Evolutionary conservation across 768 basidiomycete species (phyloP).

Genomic region (Daedaleopsis nitida): DNA sequence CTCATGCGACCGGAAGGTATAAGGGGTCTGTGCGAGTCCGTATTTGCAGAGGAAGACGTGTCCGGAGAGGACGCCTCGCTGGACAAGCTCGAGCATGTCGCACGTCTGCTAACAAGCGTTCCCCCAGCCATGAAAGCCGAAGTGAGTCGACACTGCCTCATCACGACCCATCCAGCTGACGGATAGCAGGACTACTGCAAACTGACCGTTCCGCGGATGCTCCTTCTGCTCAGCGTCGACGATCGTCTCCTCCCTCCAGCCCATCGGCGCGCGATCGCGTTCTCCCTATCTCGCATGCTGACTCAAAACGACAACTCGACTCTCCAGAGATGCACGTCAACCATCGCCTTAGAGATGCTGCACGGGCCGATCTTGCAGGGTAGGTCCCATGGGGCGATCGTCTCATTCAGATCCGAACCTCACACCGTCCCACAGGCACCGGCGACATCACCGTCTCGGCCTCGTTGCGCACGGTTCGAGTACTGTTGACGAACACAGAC

Average conservation of each 20-base stretch:
- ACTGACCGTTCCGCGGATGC: constrained; percentile 54
- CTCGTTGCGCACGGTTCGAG: constrained; percentile 53
- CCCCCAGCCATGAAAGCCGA: constrained; percentile 57
- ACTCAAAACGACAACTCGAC: constrained; percentile 36
- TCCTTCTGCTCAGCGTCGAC: constrained; percentile 47
- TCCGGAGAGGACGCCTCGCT: constrained; percentile 53
- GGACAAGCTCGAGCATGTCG: constrained; percentile 74
- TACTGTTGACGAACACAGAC: constrained; percentile 73
- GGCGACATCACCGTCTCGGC: constrained; percentile 34
- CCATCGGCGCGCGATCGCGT: constrained; percentile 65
- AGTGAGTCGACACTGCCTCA: constrained; percentile 40
- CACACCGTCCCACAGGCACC: neutral
- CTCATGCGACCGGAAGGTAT: constrained; percentile 72
- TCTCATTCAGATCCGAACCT: neutral
- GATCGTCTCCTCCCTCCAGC: constrained; percentile 38
- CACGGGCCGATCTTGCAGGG: constrained; percentile 36
- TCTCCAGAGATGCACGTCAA: constrained; percentile 32
- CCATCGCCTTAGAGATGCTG: constrained; percentile 47
- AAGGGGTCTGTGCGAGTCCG: constrained; percentile 63
- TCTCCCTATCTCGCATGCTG: constrained; percentile 68
- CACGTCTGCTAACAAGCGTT: constrained; percentile 61
- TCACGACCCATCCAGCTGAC: neutral
- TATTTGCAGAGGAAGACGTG: constrained; percentile 65
- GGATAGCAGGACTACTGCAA: constrained; percentile 60
- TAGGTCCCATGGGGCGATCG: neutral